These are phyloP conservation scores for Globisporangium acanthophoron DNA, from an alignment of 352 stramenopile species.

Conservation along the genomic window DNA sequence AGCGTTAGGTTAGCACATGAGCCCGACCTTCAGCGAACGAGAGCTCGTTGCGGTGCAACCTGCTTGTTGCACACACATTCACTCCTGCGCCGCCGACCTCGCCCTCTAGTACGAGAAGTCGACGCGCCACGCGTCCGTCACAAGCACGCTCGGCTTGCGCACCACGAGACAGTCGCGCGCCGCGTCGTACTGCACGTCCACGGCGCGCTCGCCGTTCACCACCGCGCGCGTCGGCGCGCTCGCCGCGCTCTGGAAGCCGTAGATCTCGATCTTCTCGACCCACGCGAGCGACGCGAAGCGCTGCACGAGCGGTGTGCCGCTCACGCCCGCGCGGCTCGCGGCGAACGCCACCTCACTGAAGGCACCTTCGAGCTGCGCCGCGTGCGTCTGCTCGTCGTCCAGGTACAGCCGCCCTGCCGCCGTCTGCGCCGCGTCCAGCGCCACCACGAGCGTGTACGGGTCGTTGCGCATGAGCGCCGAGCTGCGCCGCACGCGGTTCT, in stretches of 20 bases:
- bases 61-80: background rate
- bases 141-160: constrained; percentile 74
- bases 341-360: constrained; percentile 49
- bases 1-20: background rate
- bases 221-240: constrained; percentile 44
- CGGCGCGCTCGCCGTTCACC: constrained; percentile 24
- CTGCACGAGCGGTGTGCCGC: constrained; percentile 21
- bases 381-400: constrained; percentile 94
- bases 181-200: constrained; percentile 72
- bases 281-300: constrained; percentile 48
- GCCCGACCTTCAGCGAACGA: too few species aligned
- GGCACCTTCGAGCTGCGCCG: constrained; percentile 36
- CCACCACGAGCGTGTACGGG: constrained; percentile 95
- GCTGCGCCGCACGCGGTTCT: constrained; percentile 94
- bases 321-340: constrained; percentile 31
- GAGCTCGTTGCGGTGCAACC: too few species aligned
- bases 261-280: constrained; percentile 86
- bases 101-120: constrained; percentile 28
- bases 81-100: background rate
- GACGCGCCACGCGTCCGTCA: constrained; percentile 69
- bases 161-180: constrained; percentile 63
- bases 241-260: constrained; percentile 38
- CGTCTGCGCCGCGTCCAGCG: constrained; percentile 77
- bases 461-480: constrained; percentile 95
- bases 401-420: constrained; percentile 93